Percentiles rank a stretch among this genome's conserved stretches.
These are phyloP conservation scores for Vitis hybrid DNA, from an alignment of 177 flowering plant genomes.

Conservation along the genomic window DNA sequence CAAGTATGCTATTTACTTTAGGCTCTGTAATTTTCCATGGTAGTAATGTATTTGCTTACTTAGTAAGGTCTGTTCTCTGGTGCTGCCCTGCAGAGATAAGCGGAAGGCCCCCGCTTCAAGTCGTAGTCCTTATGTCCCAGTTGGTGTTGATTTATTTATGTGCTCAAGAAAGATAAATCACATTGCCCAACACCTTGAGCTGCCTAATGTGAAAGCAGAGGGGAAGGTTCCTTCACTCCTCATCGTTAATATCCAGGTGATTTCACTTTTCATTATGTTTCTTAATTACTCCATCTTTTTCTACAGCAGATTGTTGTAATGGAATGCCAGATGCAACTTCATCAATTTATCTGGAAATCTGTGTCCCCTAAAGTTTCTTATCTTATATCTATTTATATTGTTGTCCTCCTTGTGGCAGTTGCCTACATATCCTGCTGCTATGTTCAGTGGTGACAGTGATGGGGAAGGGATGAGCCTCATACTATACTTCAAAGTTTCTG, in stretches of 20 bases:
- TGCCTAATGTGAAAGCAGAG: slow-evolving; percentile 60
- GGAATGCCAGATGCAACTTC: no score
- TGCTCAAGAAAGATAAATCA: slow-evolving; percentile 77
- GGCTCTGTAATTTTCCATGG: no score
- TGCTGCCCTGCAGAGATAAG: slow-evolving; percentile 61
- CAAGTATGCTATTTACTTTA: slow-evolving; percentile 49
- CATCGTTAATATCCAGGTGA: slow-evolving; percentile 91
- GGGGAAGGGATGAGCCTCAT: slow-evolving; percentile 99
- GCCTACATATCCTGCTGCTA: slow-evolving; percentile 90
- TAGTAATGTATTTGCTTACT: neutral
- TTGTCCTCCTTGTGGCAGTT: slow-evolving; percentile 41
- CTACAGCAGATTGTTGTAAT: neutral
- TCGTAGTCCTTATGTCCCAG: slow-evolving; percentile 64
- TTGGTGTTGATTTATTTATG: slow-evolving; percentile 80
- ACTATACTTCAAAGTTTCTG: slow-evolving; percentile 80
- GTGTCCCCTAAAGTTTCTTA: no score
- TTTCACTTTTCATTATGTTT: neutral
- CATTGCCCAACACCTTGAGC: slow-evolving; percentile 87
- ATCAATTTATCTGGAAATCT: no score
- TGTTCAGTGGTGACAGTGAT: slow-evolving; percentile 87
- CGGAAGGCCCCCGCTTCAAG: slow-evolving; percentile 67
- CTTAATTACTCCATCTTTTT: neutral
- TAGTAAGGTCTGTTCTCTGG: neutral
- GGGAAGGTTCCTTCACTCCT: slow-evolving; percentile 70
- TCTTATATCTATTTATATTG: neutral